Base-by-base conservation (phyloP, 805 yeast species). In the Sungouiella thailandica region DNA sequence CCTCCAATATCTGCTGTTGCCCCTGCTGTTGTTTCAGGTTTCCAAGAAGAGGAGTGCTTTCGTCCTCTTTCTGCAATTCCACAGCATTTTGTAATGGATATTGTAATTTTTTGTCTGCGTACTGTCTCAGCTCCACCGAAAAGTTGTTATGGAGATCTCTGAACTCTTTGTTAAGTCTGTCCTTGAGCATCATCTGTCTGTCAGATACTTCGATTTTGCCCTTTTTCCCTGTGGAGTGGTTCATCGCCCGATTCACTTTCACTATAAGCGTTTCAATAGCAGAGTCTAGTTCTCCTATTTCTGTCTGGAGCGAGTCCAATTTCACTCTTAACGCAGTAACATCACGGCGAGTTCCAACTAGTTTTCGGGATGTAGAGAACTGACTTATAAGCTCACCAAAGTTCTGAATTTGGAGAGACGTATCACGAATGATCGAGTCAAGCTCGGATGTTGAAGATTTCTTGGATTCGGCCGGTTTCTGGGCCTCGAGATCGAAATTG, bases 151-250 rank as follows among this genome's bases (percentile, higher is more conserved):
- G 69, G 14, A 83, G 64, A 13, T 66, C 70, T 19, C 63, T 63
- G 45, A 75, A 78, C 53, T 84, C 90, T 15, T 63, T 64, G 11
- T 65, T 60, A 13, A 84, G 54, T 37, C 82, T 70, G 14, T 74
- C 74, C 42, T 68, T 70, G 7, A 70, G 63, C 42, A 74, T 67
- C 14, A 54, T 41, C 45, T 66, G 72, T 23, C 58, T 43, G 39
- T 65, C 65, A 7, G 70, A 59, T 9, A 66, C 51, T 15, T 54
- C 55, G 31, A 61, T 53, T 26, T 29, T 50, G 18, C 33, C 36
- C 16, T 14, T 25, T 8, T 43, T 48, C 12, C 17, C 45, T 20
- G 33, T 23, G 2, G 36, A 19, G 8, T 15, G 28, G 36, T 29
- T 55, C 59, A 37, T 65, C 43, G 33, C 57, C 19, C 46, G 42